Evolutionary conservation across 2,329 filamentous ascomycete species (phyloP), one percentile per base, ranked within the genome.

Genomic region (Cadophora luteo-olivacea): DNA sequence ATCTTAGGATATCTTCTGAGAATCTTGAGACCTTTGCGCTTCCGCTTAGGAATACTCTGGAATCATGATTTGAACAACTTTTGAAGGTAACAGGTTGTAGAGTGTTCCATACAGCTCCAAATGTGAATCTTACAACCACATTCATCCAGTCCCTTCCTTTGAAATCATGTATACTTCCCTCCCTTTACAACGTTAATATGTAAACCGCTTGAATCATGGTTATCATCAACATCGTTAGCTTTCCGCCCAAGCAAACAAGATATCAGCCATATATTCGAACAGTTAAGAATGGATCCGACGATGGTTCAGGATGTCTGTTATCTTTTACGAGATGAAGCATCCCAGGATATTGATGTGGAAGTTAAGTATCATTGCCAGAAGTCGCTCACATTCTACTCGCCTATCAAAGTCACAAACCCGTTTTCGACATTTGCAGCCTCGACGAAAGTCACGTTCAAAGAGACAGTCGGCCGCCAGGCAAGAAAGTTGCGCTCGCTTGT

Each of bases 401-500:
- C 24, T n/a, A 1, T 16, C 5, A 12, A 60, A 6, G 55, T 60
- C 19, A 41, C 55, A 60, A 24, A 38, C 12, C 9, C 22, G 1
- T 12, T 38, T 25, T 33, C 55, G 25, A 60, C n/a, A 41, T 60
- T 60, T 8, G 9, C 33, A 14, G 19, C 55, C 7, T 41, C 41
- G 19, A 25, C 19, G 32, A 25, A 60, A 25, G 36, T 60, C 55
- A 60, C 33, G n/a, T 60, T 60, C 16, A n/a, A 36, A 24, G 55
- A 33, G 14, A 45, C 38, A 32, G 24, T 32, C 5, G 12, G 33
- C 7, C 55, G 3, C 2, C 33, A n/a, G n/a, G 29, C 41, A 16
- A 32, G 32, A 48, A 61, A 29, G 38, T n/a, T 25, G 38, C 22
- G 7, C 58, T 61, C 58, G 58, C 58, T 61, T 49, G 58, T 61